Evolutionary conservation across 140 eudicot species (phyloP).

Genomic region (Oenanthe javanica): DNA sequence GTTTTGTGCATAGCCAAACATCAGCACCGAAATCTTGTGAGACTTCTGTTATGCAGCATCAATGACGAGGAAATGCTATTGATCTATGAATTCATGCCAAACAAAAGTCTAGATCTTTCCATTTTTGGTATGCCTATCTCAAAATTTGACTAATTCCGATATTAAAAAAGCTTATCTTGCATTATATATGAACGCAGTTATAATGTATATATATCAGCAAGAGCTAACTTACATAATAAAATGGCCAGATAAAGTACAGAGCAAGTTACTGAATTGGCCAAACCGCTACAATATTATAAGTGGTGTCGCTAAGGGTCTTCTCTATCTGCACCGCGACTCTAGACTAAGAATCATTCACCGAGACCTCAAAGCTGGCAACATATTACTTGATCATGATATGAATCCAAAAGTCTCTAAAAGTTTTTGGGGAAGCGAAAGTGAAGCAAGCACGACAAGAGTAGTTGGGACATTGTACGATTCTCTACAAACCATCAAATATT

Average conservation of each 20-base stretch:
- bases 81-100: constrained; percentile 1
- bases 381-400: no score
- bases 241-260: background rate
- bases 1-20: background rate
- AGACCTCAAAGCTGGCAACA: no score
- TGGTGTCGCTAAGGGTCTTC: no score
- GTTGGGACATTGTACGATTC: no score
- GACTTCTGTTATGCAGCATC: background rate
- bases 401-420: no score
- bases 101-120: background rate
- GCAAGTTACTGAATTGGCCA: no score
- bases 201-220: background rate
- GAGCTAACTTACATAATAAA: background rate
- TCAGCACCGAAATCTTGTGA: background rate
- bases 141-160: background rate
- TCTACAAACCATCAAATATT: no score
- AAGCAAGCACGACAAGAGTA: no score
- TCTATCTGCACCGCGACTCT: no score
- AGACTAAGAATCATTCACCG: no score
- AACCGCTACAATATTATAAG: no score
- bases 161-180: background rate
- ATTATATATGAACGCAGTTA: background rate
- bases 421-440: no score
- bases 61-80: background rate
- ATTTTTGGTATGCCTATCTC: background rate